A percentile compares a stretch with the other conserved stretches of the same genome.
Conservation (phyloP, 1,284 basidiomycete genomes). For the Cutaneotrichosporon spelunceum region DNA sequence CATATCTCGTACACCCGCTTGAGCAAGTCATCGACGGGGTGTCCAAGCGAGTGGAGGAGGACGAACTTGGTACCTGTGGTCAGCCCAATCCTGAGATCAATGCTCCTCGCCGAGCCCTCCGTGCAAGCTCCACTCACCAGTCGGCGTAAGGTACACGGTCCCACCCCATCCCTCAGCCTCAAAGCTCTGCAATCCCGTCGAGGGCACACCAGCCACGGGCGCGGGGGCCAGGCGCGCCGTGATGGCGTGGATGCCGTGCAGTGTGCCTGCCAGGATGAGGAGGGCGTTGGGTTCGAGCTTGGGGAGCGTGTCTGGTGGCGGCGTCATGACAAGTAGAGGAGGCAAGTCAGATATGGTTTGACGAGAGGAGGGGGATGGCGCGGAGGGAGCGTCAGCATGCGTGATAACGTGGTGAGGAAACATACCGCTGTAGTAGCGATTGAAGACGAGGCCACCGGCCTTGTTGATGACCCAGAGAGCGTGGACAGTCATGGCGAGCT, state of each 20-base stretch:
- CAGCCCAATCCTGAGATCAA: neutral
- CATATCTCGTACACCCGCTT: slow-evolving; percentile 86
- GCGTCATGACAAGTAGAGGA: neutral
- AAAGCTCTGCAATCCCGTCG: slow-evolving; percentile 78
- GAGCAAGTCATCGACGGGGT: slow-evolving; percentile 63
- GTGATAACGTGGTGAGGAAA: neutral
- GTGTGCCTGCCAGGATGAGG: slow-evolving; percentile 90
- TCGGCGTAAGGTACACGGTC: slow-evolving; percentile 70
- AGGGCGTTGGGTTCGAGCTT: slow-evolving; percentile 92
- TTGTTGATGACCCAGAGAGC: slow-evolving; percentile 85
- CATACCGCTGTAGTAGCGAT: slow-evolving; percentile 81
- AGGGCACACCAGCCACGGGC: slow-evolving; percentile 74
- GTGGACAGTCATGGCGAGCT: slow-evolving; percentile 42
- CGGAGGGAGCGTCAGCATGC: slow-evolving; percentile 12
- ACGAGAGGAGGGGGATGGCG: slow-evolving; percentile 1
- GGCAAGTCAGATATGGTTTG: neutral
- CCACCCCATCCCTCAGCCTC: slow-evolving; percentile 72
- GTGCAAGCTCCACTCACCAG: slow-evolving; percentile 62
- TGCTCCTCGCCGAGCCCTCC: neutral
- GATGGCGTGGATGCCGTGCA: slow-evolving; percentile 98
- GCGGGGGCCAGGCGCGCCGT: slow-evolving; percentile 85
- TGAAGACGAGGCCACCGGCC: slow-evolving; percentile 94
- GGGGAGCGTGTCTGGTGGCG: slow-evolving; percentile 72
- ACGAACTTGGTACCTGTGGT: slow-evolving; percentile 92
- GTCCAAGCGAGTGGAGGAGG: slow-evolving; percentile 67